A percentile compares a stretch with the other conserved stretches of the same genome.
phyloP scores from a whole-genome alignment of 306 rosid species.

The Oxytropis ochrocephala region DNA sequence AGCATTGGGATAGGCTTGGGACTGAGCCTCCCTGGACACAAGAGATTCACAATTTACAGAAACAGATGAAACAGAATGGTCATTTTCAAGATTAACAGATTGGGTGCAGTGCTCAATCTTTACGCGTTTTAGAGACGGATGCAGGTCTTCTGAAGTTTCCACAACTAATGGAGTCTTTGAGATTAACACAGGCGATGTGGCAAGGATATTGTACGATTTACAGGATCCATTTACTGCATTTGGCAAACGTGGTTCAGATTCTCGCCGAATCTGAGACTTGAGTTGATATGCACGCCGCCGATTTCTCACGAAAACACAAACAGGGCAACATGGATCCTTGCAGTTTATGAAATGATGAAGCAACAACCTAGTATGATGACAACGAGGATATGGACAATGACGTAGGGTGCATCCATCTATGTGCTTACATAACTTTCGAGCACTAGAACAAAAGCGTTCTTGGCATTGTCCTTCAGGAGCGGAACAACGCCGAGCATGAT shows the following conservation, averaged over 20 bases:
- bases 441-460: constrained; percentile 50
- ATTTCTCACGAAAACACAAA: constrained; percentile 67
- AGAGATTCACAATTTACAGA: constrained; percentile 41
- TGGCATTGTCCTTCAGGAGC: constrained; percentile 82
- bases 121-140: constrained; percentile 74
- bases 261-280: constrained; percentile 29
- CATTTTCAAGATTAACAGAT: constrained; percentile 48
- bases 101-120: constrained; percentile 70
- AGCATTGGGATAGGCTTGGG: constrained; percentile 38
- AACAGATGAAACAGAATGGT: constrained; percentile 39
- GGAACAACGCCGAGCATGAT: constrained; percentile 75
- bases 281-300: constrained; percentile 35
- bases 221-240: constrained; percentile 44
- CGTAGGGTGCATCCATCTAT: constrained; percentile 42
- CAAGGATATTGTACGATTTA: constrained; percentile 45
- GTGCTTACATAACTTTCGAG: constrained; percentile 70
- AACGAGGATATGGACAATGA: constrained; percentile 51
- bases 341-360: constrained; percentile 64
- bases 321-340: constrained; percentile 64
- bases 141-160: constrained; percentile 64
- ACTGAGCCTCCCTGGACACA: constrained; percentile 42
- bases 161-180: constrained; percentile 33
- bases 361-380: constrained; percentile 67
- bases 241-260: constrained; percentile 48
- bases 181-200: constrained; percentile 36